Conservation (phyloP, 305 asterid species). For the Solanum chacoense region DNA sequence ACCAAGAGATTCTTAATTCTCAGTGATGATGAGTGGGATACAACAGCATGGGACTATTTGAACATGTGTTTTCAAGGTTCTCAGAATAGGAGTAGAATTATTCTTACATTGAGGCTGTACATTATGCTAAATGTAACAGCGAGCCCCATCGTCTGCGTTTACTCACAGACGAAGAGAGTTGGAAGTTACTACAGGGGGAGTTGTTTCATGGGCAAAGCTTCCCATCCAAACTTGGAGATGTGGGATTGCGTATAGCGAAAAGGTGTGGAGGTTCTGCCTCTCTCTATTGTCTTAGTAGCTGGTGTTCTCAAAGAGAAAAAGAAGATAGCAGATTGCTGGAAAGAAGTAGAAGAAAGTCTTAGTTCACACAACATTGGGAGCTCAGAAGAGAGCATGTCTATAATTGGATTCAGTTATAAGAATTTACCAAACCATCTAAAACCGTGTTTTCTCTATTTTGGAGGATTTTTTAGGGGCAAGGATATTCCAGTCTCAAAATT, state of each 20-base stretch:
- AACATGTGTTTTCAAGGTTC: neutral
- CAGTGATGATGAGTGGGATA: constrained; percentile 2
- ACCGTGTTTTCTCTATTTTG: constrained; percentile 5
- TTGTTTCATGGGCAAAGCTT: neutral
- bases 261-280: neutral
- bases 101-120: neutral
- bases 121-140: neutral
- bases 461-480: neutral
- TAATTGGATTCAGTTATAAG: neutral
- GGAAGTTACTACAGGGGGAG: neutral
- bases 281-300: neutral
- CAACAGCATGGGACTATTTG: neutral
- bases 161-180: neutral
- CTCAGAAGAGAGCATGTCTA: neutral
- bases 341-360: neutral
- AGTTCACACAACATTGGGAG: neutral
- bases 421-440: neutral
- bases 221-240: neutral
- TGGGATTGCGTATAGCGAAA: neutral
- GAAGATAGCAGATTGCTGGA: neutral
- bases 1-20: neutral
- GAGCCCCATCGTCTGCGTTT: neutral
- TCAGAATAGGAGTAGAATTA: neutral
- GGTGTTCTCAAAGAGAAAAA: neutral
- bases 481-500: neutral